Evolutionary conservation across 441 rosid genomes (phyloP), one percentile per base, ranked within the genome.

Genomic region (Kokia cookei): DNA sequence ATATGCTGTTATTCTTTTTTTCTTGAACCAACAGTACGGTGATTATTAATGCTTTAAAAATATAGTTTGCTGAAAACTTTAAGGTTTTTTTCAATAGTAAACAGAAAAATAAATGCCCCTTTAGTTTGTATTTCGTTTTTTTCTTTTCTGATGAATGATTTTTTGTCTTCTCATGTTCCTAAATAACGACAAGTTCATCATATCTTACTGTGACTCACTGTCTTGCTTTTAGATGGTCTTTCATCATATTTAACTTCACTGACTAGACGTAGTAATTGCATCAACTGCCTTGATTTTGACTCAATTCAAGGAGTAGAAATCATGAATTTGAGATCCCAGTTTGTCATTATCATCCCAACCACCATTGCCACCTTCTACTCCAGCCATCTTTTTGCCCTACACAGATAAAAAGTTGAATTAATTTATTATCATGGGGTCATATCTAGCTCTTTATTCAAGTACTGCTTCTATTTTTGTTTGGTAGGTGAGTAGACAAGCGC

Each of bases 321-420:
- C 75, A 73, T 83, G 74, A 82, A 72, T 75, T 55, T 45, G 72
- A 75, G 82, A 81, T 81, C 83, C 83, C 82, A 58, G 83, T 74
- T 78, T 77, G 62, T 50, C 40, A 75, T 61, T 58, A 61, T 74
- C 69, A 74, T 74, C 55, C 71, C 71, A 79, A 75, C 82, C 77
- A 81, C 77, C 84, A 73, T 63, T 65, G 77, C 80, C 77, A 76
- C 73, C 78, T 78, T 75, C 73, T 42, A 68, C 51, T 73, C 69
- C 6, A 63, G 51, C 35, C n/a, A 53, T 27, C 13, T 54, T 70
- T 79, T 80, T 81, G 76, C 75, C 78, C 79, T 55, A 75, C 80
- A 11, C 54, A 50, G 9, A 68, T 48, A 69, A 59, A 80, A 80
- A 48, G 51, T 74, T 69, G 32, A 75, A 77, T 64, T 60, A 54